Evolutionary conservation across 164 flowering plant genomes (phyloP), one percentile per base, ranked within the genome.

Genomic region (Nelumbo lutea): DNA sequence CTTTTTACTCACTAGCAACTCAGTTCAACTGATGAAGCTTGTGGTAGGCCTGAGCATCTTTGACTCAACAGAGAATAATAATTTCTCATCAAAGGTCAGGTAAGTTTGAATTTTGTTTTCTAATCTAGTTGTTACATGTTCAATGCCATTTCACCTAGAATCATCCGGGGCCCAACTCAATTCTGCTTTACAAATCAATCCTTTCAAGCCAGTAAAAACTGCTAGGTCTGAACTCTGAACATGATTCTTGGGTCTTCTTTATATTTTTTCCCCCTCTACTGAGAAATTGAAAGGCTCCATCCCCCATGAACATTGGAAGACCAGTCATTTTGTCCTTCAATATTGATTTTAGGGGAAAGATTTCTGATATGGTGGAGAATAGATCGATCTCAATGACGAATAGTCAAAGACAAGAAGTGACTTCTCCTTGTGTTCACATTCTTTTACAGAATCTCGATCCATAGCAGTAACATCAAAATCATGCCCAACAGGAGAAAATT

Each of bases 151-250:
- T 53, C 52, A 67, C 10, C 55, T 43, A 0, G 42, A 56, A 58
- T 73, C 77, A 69, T 27, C 27, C 59, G 43, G 46, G 40, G 10
- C 57, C 48, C 62, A 42, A 27, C 27, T 27, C 27, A 72, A 73
- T 71, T 52, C 75, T 74, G 67, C 69, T 61, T 41, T 56, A 45
- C 45, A 71, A 65, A 61, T 77, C 67, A 27, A 72, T 66, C 41
- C 56, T 55, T 56, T 58, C 65, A 44, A 57, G 0, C 69, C 70
- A 53, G 70, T 56, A 50, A 58, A 43, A 55, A 67, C 14, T 62
- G 59, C 5, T 65, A 57, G 60, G 69, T 74, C 81, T 79, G 74
- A 27, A 27, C 27, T 27, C 27, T 27, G 27, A 27, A 27, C 27
- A 27, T 27, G 27, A 27, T 27, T 27, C 27, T 27, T 27, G 27